phyloP scores from a whole-genome alignment of 2,329 filamentous ascomycete species.

The Claviceps digitariae region DNA sequence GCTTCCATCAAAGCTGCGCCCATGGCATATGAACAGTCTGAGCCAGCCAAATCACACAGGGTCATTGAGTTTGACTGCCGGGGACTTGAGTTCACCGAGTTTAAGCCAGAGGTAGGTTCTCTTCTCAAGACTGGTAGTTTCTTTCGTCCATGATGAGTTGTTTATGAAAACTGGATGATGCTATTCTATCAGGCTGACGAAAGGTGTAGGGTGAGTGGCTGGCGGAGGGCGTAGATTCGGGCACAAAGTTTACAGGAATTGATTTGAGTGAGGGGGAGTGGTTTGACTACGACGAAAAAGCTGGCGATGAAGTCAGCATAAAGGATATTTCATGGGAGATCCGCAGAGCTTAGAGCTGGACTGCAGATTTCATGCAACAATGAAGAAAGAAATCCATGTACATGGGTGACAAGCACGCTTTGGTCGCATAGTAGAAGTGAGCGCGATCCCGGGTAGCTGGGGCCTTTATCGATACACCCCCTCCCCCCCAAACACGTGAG shows the following conservation, averaged over 20 bases:
- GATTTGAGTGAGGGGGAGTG: conserved; percentile 85
- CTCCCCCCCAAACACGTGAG: not conserved
- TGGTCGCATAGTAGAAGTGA: not conserved
- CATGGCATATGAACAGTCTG: conserved; percentile 53
- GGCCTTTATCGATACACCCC: not conserved
- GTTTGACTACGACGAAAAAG: conserved; percentile 97
- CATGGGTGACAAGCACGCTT: not conserved
- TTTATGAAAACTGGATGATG: not conserved
- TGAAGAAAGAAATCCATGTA: not conserved
- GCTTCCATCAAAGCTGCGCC: conserved; percentile 70
- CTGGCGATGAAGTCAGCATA: conserved; percentile 81
- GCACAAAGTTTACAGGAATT: conserved; percentile 67
- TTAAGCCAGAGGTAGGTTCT: conserved; percentile 65
- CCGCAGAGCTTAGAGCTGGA: conserved; percentile 42
- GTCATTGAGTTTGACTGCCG: conserved; percentile 89
- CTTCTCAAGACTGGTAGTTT: not conserved
- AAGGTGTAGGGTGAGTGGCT: conserved; percentile 73
- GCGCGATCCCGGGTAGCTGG: not conserved
- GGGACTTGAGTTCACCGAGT: conserved; percentile 82
- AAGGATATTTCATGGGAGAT: conserved; percentile 84
- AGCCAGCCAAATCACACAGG: conserved; percentile 62
- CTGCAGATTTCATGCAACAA: not conserved
- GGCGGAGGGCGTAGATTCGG: conserved; percentile 66
- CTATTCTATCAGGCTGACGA: not conserved
- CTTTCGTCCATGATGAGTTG: conserved; percentile 1